Conservation (phyloP, 164 flowering plant species). For the Tinospora cordifolia region DNA sequence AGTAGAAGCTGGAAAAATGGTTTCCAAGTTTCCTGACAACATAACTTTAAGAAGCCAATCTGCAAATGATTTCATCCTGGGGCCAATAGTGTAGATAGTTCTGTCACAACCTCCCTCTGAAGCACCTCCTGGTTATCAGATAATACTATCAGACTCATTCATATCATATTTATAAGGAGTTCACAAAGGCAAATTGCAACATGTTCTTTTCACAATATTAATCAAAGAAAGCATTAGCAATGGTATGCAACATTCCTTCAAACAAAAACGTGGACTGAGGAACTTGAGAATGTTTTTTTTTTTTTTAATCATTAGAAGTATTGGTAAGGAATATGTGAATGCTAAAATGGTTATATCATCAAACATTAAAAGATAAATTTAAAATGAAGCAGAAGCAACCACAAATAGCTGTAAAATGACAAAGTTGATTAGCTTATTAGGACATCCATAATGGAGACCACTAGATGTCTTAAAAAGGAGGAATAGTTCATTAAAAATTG, state of each 20-base stretch:
- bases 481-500: no score
- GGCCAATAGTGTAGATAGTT: constrained; percentile 52
- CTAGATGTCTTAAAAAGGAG: no score
- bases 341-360: no score
- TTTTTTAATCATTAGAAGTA: constrained; percentile 2
- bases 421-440: no score
- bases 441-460: no score
- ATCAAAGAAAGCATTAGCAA: not conserved
- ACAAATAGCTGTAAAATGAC: no score
- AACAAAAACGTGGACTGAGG: not conserved
- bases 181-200: not conserved
- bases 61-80: constrained; percentile 71
- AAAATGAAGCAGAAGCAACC: no score
- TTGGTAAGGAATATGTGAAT: no score
- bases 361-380: no score
- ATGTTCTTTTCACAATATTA: not conserved
- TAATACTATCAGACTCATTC: constrained; percentile 5
- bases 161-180: not conserved
- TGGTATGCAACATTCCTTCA: not conserved
- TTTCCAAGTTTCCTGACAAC: constrained; percentile 81
- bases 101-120: constrained; percentile 20
- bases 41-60: constrained; percentile 90
- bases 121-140: constrained; percentile 30
- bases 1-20: constrained; percentile 85
- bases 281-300: not conserved